Percentiles rank a stretch among this genome's conserved stretches.
Evolutionary conservation across 2,329 filamentous ascomycete genomes (phyloP).

Genomic region (Lizonia empirigonia): DNA sequence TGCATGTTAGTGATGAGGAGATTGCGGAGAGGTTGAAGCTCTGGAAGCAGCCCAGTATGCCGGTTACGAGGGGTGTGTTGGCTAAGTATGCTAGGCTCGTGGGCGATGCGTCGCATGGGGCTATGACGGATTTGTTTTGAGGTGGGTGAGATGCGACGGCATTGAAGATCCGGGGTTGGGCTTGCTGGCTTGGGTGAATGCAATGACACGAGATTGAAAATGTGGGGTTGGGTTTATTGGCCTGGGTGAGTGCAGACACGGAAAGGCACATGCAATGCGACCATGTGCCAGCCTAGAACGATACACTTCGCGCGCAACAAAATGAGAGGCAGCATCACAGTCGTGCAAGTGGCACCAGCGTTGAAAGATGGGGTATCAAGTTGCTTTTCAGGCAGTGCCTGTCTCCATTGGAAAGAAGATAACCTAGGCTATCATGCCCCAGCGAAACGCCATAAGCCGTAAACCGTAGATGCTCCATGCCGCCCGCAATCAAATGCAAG

Average conservation of each 20-base stretch:
- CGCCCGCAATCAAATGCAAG: conserved; percentile 36
- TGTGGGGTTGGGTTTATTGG: too few species aligned
- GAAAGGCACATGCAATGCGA: too few species aligned
- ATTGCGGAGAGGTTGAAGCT: conserved; percentile 65
- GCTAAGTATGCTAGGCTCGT: conserved; percentile 90
- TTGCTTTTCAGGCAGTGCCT: conserved; percentile 42
- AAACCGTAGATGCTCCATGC: conserved; percentile 39
- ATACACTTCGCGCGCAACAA: too few species aligned
- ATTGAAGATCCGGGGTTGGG: not conserved
- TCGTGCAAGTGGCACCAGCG: not conserved
- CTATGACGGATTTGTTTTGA: conserved; percentile 79
- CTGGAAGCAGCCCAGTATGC: conserved; percentile 74
- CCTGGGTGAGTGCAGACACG: too few species aligned
- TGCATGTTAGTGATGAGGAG: conserved; percentile 75
- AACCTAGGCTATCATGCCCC: conserved; percentile 42
- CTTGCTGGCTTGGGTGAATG: not conserved
- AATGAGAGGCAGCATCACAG: conserved; percentile 13
- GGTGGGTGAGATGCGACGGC: not conserved
- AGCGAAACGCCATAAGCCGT: conserved; percentile 48
- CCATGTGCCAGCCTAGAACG: too few species aligned
- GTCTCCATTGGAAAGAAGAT: conserved; percentile 37
- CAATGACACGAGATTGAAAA: too few species aligned
- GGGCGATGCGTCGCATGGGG: conserved; percentile 88
- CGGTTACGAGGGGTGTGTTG: conserved; percentile 80
- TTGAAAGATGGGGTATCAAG: conserved; percentile 32